Evolutionary conservation across 192 early-diverging fungal genomes (phyloP), one percentile per base, ranked within the genome.

Genomic region (Coemansia sp.): DNA sequence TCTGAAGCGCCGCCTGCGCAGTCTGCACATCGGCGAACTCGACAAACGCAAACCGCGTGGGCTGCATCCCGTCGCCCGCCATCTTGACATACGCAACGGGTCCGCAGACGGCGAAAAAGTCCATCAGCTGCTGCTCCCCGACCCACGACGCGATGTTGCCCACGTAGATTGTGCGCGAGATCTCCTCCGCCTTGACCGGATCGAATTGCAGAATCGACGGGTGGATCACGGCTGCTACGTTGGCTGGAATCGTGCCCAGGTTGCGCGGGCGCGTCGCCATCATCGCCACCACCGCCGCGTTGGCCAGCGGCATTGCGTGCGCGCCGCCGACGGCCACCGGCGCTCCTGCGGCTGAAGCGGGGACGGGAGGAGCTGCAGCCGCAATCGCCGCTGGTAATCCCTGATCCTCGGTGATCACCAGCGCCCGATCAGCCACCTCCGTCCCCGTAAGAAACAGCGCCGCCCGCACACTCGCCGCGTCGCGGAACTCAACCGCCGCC

Each of bases 111-210:
- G 77, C 62, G 68, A 92, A 91, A 60, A 85, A 81, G 13, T 84
- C 77, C 59, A 85, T 87, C 72, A 93, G 69, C 61, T 90, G 84
- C 36, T 86, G 79, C 63, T 91, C 90, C 11, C 60, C 70, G 13
- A 88, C 85, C 10, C 67, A 57, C 8, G 75, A 61, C 26, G 82
- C 71, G 15, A 93, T 86, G 71, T 91, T 92, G 40, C 92, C 92
- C 41, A 91, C 88, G 54, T 93, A 93, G 0, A 93, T 70, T 0
- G 92, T 93, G 8, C 91, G 83, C 4, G 90, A 84, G 56, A 92
- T 93, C 67, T 92, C 91, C 41, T 93, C 90, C 0, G 89, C 88
- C 63, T 89, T 87, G 7, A 65, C 66, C 0, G 91, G 89, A 71
- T 92, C 89, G 47, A 84, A 73, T 16, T 87, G 85, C 41, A 86